Conservation (phyloP, 495 filamentous ascomycete genomes). For the Aspergillus hancockii region DNA sequence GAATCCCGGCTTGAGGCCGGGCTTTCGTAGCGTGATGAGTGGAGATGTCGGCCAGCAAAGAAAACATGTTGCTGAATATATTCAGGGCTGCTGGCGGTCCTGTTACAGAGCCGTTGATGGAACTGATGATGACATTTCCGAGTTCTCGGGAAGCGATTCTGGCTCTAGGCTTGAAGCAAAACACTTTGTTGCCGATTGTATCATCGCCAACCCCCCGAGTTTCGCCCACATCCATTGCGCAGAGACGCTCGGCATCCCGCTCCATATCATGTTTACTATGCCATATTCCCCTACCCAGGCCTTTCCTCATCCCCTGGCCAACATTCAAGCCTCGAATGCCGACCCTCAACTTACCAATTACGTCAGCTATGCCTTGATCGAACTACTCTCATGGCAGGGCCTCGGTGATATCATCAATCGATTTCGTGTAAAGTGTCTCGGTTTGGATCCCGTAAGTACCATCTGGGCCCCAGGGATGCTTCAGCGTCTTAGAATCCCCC, state of each 20-base stretch:
- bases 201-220: constrained; percentile 80
- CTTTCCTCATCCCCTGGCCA: constrained; percentile 55
- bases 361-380: too few relatives aligned
- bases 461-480: constrained; percentile 64
- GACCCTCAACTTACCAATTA: too few relatives aligned
- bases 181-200: constrained; percentile 74
- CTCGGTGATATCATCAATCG: constrained; percentile 71
- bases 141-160: neutral
- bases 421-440: constrained; percentile 58
- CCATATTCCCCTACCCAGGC: constrained; percentile 50
- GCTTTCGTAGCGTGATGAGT: constrained; percentile 60
- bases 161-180: neutral
- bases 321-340: constrained; percentile 55
- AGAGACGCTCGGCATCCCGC: constrained; percentile 69
- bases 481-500: constrained; percentile 61
- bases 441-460: constrained; percentile 60
- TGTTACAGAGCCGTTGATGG: constrained; percentile 43
- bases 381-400: too few relatives aligned
- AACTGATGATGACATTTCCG: neutral
- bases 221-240: constrained; percentile 82
- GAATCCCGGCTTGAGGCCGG: constrained; percentile 76
- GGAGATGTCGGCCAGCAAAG: constrained; percentile 67
- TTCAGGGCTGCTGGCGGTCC: constrained; percentile 77
- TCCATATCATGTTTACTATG: constrained; percentile 84
- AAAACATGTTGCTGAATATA: constrained; percentile 64